These are phyloP conservation scores for Ilyonectria mors-panacis DNA, from an alignment of 2,329 filamentous ascomycete genomes.

Conservation along the genomic window DNA sequence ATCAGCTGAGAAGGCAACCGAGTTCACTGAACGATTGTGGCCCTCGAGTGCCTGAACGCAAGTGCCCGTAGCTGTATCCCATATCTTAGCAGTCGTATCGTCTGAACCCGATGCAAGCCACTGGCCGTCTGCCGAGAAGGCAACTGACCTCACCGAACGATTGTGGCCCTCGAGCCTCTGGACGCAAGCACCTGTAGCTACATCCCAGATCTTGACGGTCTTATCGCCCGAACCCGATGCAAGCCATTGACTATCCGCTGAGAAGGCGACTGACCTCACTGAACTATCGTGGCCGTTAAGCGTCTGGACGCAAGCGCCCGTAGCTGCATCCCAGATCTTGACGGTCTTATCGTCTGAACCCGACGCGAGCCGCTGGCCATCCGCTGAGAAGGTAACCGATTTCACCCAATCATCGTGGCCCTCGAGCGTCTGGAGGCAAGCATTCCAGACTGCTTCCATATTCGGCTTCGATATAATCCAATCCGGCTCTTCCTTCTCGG, in stretches of 20 bases:
- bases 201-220: too few species aligned
- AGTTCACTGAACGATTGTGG: too few species aligned
- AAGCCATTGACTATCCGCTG: too few species aligned
- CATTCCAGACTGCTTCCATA: not conserved
- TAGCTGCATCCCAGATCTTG: not conserved
- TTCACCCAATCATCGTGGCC: not conserved
- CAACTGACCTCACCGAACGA: too few species aligned
- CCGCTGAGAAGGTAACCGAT: not conserved
- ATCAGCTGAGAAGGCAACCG: too few species aligned
- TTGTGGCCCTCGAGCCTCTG: too few species aligned
- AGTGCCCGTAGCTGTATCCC: not conserved
- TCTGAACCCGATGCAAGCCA: too few species aligned
- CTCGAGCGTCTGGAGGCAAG: not conserved
- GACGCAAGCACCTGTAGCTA: too few species aligned
- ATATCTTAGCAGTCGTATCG: not conserved
- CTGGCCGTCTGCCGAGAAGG: too few species aligned
- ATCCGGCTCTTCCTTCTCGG: not conserved
- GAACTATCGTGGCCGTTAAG: not conserved
- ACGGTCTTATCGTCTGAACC: not conserved
- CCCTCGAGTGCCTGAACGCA: too few species aligned
- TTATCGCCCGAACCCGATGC: too few species aligned
- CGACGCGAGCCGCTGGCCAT: not conserved
- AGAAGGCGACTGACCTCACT: not conserved
- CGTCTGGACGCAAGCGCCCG: not conserved
- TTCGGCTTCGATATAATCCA: not conserved